Evolutionary conservation across 495 filamentous ascomycete species (phyloP).

Genomic region (Echria macrotheca): DNA sequence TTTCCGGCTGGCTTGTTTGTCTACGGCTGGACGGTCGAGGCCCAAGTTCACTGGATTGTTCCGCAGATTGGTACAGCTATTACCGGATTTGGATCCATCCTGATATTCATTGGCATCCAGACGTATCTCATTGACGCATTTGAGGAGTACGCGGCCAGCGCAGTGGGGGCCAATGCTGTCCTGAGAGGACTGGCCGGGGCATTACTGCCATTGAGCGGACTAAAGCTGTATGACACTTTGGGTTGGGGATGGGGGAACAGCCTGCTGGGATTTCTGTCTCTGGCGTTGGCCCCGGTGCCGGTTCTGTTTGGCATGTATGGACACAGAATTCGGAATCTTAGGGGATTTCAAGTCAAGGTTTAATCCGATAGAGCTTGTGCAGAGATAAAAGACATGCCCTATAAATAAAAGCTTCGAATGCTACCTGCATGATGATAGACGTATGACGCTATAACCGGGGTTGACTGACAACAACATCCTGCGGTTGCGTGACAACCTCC

Average conservation of each 20-base stretch:
- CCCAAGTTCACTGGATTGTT: conserved; percentile 41
- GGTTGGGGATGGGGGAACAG: conserved; percentile 58
- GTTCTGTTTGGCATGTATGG: conserved; percentile 48
- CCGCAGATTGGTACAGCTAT: conserved; percentile 47
- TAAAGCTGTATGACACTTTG: conserved; percentile 44
- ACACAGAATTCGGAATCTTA: conserved; percentile 14
- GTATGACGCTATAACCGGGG: too few species aligned
- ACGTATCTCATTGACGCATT: conserved; percentile 57
- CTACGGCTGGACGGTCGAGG: conserved; percentile 42
- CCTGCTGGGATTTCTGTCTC: conserved; percentile 46
- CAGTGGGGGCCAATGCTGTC: conserved; percentile 48
- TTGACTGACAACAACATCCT: too few species aligned
- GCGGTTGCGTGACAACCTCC: too few species aligned
- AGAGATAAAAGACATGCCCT: too few species aligned
- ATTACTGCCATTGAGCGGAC: conserved; percentile 50
- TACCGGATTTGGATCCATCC: conserved; percentile 47
- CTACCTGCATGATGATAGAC: too few species aligned
- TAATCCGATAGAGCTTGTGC: background rate
- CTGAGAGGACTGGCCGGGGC: conserved; percentile 51
- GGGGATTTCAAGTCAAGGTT: background rate
- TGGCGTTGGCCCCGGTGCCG: conserved; percentile 46
- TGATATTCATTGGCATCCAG: conserved; percentile 45
- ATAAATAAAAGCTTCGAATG: too few species aligned
- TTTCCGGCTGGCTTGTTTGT: conserved; percentile 39
- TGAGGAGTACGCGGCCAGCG: conserved; percentile 36